Percentiles rank a stretch among this genome's conserved stretches.
Evolutionary conservation across 805 yeast genomes (phyloP).

Genomic region (Scheffersomyces stipitis): DNA sequence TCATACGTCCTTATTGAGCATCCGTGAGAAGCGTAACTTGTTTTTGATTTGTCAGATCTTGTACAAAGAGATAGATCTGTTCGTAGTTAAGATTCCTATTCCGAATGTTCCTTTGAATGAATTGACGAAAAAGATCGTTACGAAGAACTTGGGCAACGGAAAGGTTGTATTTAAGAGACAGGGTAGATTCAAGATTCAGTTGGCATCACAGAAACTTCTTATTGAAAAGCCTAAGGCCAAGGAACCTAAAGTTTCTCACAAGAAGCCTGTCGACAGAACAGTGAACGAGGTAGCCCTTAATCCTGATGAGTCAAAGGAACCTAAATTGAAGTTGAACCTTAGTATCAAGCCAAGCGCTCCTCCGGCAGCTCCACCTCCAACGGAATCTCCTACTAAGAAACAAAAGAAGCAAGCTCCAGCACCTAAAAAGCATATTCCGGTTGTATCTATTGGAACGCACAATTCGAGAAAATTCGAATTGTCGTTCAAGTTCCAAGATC

Average conservation of each 20-base stretch:
- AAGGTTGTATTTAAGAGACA: slow-evolving; percentile 61
- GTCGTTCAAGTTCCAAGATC: slow-evolving; percentile 10
- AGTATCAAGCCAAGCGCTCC: neutral
- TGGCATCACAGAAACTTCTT: slow-evolving; percentile 27
- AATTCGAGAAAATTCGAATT: neutral
- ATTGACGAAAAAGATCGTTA: slow-evolving; percentile 56
- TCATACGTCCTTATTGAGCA: slow-evolving; percentile 58
- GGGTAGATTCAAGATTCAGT: slow-evolving; percentile 54
- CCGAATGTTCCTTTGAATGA: slow-evolving; percentile 57
- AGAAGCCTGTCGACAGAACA: slow-evolving; percentile 2
- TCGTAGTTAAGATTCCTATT: slow-evolving; percentile 59
- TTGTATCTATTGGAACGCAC: neutral
- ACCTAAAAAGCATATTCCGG: neutral
- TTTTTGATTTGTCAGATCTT: slow-evolving; percentile 67
- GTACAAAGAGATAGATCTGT: slow-evolving; percentile 58
- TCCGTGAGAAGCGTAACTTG: slow-evolving; percentile 59
- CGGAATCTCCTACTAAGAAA: slow-evolving; percentile 4
- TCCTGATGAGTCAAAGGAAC: neutral
- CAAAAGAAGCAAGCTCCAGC: neutral
- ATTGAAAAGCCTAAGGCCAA: slow-evolving; percentile 2
- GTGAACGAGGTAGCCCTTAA: slow-evolving; percentile 3
- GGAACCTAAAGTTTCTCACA: neutral
- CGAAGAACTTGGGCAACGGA: slow-evolving; percentile 53
- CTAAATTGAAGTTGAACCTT: neutral
- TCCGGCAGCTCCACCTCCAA: slow-evolving; percentile 1